Base-by-base conservation (phyloP, 2,329 filamentous ascomycete species). In the Exophiala phaeomuriformis region DNA sequence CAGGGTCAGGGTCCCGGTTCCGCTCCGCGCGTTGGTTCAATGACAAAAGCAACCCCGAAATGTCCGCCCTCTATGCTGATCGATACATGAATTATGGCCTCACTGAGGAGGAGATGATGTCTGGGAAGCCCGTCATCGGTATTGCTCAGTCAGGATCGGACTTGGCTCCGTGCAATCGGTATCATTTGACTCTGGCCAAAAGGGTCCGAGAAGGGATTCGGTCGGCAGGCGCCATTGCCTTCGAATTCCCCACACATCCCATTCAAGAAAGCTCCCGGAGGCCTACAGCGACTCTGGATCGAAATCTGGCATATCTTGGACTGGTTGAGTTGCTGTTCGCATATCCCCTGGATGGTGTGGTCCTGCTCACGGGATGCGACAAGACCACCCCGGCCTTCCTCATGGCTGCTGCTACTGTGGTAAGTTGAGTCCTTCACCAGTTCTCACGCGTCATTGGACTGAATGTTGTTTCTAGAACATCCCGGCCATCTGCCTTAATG, bases 91-190 rank as follows among this genome's bases (percentile, higher is more conserved):
- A 77, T 64, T 76, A 72, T 49, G 75, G 75, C 5, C 63, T 77
- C 42, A 77, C 75, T 1, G 64, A 68, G 30, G 73, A 77, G 53
- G 75, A 78, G 62, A 67, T 78, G 28, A 71, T 71, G 63, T 73
- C 72, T 1, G 72, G 71, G 1, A 76, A 74, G 58, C 75, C 75
- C 19, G 74, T 77, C 57, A 75, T 78, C 57, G 75, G 75, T 40
- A 78, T 77, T 54, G 75, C 75, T 1, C 75, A 78, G 65, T 73
- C 75, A 0, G 75, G 75, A 3, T 77, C 74, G 3, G 75, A 78
- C 57, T 62, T 78, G 33, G 67, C 75, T 0, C 75, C 75, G 0
- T 78, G 75, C 61, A 78, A 78, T 61, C 69, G 73, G 5, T 70
- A 77, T 61, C 75, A 77, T 59, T 59, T 76, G 40, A 71, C 76